Evolutionary conservation across 345 rosid genomes (phyloP).

Genomic region (thale cress (Arabidopsis thaliana)): DNA sequence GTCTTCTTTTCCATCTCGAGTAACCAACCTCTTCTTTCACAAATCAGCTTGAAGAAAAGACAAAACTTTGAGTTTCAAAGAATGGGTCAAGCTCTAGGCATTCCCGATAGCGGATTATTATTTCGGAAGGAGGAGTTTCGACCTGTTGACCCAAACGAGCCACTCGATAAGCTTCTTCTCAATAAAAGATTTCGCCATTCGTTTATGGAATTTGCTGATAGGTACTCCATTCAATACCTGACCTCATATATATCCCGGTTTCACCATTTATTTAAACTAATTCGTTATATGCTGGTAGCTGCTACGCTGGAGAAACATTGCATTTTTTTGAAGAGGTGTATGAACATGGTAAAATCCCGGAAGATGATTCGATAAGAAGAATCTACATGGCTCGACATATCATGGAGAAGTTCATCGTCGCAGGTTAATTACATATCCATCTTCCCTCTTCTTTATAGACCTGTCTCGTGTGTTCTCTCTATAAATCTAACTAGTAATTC

Average conservation of each 20-base stretch:
- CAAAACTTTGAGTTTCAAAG: constrained; percentile 64
- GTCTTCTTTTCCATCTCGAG: constrained; percentile 85
- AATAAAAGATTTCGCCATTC: constrained; percentile 79
- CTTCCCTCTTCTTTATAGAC: constrained; percentile 23
- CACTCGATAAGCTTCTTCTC: constrained; percentile 84
- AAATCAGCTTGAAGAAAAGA: constrained; percentile 80
- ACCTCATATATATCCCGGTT: not conserved
- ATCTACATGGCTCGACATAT: constrained; percentile 93
- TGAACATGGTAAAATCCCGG: constrained; percentile 76
- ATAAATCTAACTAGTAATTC: not conserved
- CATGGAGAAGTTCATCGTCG: constrained; percentile 71
- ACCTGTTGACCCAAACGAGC: constrained; percentile 63
- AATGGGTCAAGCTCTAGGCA: constrained; percentile 90
- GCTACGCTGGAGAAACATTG: constrained; percentile 88
- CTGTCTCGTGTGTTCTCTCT: not conserved
- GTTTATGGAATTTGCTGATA: constrained; percentile 90
- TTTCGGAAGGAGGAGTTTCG: constrained; percentile 56
- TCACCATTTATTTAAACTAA: not conserved
- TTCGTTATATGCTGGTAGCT: constrained; percentile 52
- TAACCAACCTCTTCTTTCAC: constrained; percentile 82
- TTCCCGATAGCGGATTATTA: constrained; percentile 81
- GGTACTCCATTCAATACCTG: constrained; percentile 49
- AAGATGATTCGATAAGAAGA: constrained; percentile 67
- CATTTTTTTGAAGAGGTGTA: constrained; percentile 88
- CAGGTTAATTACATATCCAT: constrained; percentile 58